Evolutionary conservation across 257 asterid genomes (phyloP).

Genomic region (Solanum arcanum): DNA sequence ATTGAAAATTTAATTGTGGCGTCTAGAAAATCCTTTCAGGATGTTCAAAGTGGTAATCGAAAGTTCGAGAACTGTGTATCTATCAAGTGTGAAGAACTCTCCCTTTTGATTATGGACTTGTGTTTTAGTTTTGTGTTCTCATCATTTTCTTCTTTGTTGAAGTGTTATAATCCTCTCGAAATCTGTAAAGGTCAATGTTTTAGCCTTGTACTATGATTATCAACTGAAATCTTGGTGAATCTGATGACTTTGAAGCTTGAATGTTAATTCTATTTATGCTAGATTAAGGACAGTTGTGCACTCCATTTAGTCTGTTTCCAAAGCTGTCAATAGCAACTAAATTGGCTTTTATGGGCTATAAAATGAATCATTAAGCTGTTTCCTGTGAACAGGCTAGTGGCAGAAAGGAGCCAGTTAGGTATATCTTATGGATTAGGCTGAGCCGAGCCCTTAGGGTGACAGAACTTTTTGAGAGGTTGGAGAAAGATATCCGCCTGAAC

Average conservation of each 20-base stretch:
- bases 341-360: background rate
- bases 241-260: background rate
- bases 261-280: background rate
- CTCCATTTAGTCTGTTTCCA: background rate
- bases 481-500: constrained; percentile 58
- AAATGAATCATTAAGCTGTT: background rate
- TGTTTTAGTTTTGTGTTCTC: background rate
- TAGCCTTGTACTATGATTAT: background rate
- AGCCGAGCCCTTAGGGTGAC: constrained; percentile 56
- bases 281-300: background rate
- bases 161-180: background rate
- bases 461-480: constrained; percentile 43
- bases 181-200: background rate
- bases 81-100: background rate
- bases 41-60: background rate
- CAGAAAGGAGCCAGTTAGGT: constrained; percentile 45
- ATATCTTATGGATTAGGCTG: constrained; percentile 61
- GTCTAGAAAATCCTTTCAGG: background rate
- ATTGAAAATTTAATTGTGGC: background rate
- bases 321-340: background rate
- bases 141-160: background rate
- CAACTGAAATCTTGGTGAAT: background rate
- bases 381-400: constrained; percentile 31
- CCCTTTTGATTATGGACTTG: background rate
- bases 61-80: background rate